A percentile compares a stretch with the other conserved stretches of the same genome.
These are phyloP conservation scores for Micractinium conductrix DNA, from an alignment of 139 green algal species.

Conservation along the genomic window DNA sequence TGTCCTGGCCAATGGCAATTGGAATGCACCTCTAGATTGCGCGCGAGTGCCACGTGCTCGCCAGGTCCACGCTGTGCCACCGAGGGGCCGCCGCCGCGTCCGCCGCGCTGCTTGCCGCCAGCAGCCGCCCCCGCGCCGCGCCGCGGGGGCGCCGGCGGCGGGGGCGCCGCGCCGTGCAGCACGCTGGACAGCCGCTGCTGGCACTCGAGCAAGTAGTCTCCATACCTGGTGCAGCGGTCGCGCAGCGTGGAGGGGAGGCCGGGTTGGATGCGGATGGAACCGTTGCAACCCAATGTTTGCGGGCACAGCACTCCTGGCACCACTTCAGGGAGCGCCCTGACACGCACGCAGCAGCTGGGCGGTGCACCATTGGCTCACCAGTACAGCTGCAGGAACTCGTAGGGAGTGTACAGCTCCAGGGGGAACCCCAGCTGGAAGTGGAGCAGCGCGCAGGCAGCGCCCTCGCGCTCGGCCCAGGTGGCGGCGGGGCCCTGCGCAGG, in stretches of 20 bases:
- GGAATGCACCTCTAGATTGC: constrained; percentile 16
- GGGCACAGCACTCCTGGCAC: too few species aligned
- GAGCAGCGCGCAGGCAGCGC: constrained; percentile 48
- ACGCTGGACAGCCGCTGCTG: constrained; percentile 5
- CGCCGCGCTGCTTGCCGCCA: background rate
- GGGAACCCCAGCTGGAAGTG: constrained; percentile 86
- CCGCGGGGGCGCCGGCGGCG: background rate
- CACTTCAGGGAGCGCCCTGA: too few species aligned
- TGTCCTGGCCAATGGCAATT: too few species aligned
- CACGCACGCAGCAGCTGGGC: too few species aligned
- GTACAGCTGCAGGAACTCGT: constrained; percentile 79
- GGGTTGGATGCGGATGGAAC: too few species aligned
- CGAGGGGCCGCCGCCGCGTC: background rate
- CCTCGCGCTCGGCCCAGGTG: constrained; percentile 79
- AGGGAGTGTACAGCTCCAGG: constrained; percentile 78
- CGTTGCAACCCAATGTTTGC: too few species aligned
- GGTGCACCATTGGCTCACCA: too few species aligned
- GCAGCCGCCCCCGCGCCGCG: background rate
- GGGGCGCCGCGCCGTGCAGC: background rate
- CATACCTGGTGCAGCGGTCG: too few species aligned
- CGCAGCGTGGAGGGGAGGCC: too few species aligned
- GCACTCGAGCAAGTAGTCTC: constrained; percentile 51
- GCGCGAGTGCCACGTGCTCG: background rate
- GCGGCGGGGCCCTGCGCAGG: constrained; percentile 59
- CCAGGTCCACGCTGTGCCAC: background rate